Evolutionary conservation across 768 basidiomycete species (phyloP), one percentile per base, ranked within the genome.

Genomic region (Plicaturopsis crispa): DNA sequence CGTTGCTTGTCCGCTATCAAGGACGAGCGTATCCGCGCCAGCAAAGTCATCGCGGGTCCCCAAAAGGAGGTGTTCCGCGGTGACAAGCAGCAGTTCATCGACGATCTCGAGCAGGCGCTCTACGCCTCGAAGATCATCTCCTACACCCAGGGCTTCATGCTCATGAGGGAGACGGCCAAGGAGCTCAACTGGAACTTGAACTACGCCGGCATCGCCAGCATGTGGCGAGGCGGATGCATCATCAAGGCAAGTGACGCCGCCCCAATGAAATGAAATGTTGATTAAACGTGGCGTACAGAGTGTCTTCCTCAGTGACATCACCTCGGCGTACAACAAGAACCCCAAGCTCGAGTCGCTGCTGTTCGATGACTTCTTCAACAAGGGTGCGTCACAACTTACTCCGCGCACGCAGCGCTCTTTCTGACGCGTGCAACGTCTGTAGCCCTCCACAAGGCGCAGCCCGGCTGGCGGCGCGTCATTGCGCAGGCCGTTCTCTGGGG

Each of bases 221-320:
- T 99, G 92, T 99, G 96, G 96, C 90, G 94, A 54, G 96, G 96
- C 49, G 96, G 96, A 49, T 98, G 94, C 63, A 99, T 99, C 65
- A 98, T 99, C 75, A 94, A 94, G 77, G 85, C 78, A 42, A 47
- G 49, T 26, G 18, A n/a, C 23, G 16, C 35, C n/a, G n/a, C n/a
- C n/a, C n/a, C n/a, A n/a, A n/a, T n/a, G n/a, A n/a, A n/a, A n/a
- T n/a, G n/a, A n/a, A n/a, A 8, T 13, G 18, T 13, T 30, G 3
- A 33, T 16, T 21, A 12, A 22, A 14, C 17, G 40, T 23, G 35
- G 41, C 30, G 30, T 36, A 24, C 40, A 77, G 83, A 84, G 80
- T 53, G 93, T 97, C 51, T 96, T 97, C 81, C 74, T 97, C 38
- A 75, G 83, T 47, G 93, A 97, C 58, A 94, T 96, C 64, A 79